Evolutionary conservation across 306 rosid genomes (phyloP).

Genomic region (Malus sieversii): DNA sequence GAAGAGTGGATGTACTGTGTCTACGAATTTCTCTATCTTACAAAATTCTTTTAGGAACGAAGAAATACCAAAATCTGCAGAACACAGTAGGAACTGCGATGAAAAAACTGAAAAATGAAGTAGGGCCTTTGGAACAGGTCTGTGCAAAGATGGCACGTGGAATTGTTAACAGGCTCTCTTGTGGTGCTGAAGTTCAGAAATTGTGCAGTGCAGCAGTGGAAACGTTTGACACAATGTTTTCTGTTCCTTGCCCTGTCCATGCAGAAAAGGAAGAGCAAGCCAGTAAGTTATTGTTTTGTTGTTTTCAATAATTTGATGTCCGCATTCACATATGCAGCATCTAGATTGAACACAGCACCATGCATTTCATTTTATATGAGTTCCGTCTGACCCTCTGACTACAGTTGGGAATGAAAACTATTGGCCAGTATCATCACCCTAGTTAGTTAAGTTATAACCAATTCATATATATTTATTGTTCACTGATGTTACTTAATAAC

Average conservation of each 20-base stretch:
- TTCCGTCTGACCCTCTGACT: neutral
- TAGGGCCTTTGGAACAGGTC: constrained; percentile 70
- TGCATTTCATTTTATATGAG: neutral
- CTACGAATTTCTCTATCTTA: constrained; percentile 54
- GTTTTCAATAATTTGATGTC: neutral
- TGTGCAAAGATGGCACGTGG: constrained; percentile 66
- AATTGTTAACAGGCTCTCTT: constrained; percentile 81
- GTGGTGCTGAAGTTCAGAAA: constrained; percentile 81
- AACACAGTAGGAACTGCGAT: constrained; percentile 53
- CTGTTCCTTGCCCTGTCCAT: constrained; percentile 19
- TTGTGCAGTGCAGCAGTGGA: constrained; percentile 68
- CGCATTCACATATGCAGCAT: constrained; percentile 3
- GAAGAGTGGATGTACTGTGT: constrained; percentile 78
- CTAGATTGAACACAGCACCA: neutral
- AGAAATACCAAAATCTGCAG: constrained; percentile 43
- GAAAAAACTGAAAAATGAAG: constrained; percentile 52
- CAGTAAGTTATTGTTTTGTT: constrained; percentile 39
- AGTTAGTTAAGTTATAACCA: neutral
- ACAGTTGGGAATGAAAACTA: neutral
- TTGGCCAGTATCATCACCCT: neutral
- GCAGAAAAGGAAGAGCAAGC: constrained; percentile 38
- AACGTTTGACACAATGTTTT: constrained; percentile 49
- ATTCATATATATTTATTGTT: neutral
- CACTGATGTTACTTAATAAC: constrained; percentile 1
- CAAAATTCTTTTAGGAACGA: constrained; percentile 64